Evolutionary conservation across 805 yeast species (phyloP), one percentile per base, ranked within the genome.

Genomic region (Yamadazyma ubonensis): DNA sequence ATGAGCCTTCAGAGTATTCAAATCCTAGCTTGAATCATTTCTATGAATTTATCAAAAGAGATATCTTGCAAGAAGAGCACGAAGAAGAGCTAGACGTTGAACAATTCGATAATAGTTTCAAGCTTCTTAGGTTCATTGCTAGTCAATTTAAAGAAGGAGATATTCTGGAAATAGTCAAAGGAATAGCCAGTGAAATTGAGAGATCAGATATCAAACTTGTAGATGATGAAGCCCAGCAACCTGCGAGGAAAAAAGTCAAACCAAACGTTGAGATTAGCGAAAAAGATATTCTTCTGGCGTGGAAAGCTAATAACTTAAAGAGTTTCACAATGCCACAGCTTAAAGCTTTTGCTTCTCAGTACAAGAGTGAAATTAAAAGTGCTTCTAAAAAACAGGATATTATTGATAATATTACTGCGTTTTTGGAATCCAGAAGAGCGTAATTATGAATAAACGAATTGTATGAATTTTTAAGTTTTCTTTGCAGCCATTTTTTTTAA

Each of bases 1-100:
- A 79, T 51, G 58, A 63, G 7, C 89, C 93, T 0, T 53, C 58
- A 5, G 73, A 78, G 8, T 81, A 67, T 49, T 70, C 72, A 16
- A 86, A 85, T 52, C 95, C 95, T 0, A 64, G 74, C 3, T 57
- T 88, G 28, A 79, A 79, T 45, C 82, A 81, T 69, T 85, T 81
- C 52, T 81, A 78, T 58, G 74, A 76, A 42, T 61, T 80, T 0
- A 57, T 88, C 14, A 81, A 83, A 50, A 83, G 83, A 38, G 75
- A 77, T 41, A 69, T 86, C 12, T 61, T 88, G 35, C 90, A 85
- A 50, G 56, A 54, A 6, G 59, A 50, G 27, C 21, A 17, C 9
- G 8, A 19, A 6, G 21, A 28, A 12, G 21, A 12, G 20, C 20
- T 38, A 20, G 19, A 15, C 9, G 29, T 54, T 16, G 34, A 45